Percentiles rank a stretch among this genome's conserved stretches.
Conservation (phyloP, 2,329 filamentous ascomycete genomes). For the Ceratocystis lukuohia region DNA sequence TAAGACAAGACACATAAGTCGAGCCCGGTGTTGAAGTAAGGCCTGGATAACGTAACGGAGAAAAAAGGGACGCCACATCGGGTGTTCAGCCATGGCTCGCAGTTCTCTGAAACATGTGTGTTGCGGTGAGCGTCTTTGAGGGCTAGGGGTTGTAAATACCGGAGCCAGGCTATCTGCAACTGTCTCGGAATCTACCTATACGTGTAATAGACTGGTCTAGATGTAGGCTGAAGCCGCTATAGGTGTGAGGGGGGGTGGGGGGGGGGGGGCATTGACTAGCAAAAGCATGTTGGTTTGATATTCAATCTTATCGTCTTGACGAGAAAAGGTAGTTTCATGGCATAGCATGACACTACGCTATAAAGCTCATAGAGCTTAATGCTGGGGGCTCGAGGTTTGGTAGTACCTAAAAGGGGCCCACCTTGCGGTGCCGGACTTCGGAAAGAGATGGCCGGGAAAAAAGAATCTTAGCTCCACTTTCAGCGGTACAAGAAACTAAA, state of each 20-base stretch:
- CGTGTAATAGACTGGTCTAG: no score
- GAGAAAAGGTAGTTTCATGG: background rate
- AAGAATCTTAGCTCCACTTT: background rate
- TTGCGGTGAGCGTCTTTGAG: background rate
- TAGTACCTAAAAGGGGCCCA: background rate
- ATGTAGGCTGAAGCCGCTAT: no score
- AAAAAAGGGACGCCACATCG: conserved; percentile 1
- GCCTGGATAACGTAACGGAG: background rate
- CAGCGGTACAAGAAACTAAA: background rate
- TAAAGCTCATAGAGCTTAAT: background rate
- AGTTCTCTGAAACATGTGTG: background rate
- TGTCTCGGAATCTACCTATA: background rate
- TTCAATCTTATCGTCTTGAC: background rate
- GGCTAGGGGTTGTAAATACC: background rate
- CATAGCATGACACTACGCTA: background rate
- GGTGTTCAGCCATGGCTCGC: background rate
- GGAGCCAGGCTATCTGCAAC: background rate
- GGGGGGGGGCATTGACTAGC: no score
- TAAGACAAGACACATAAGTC: background rate
- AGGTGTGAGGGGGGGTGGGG: no score
- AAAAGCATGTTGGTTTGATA: no score
- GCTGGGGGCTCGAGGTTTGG: background rate
- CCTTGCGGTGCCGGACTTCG: background rate
- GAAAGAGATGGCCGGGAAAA: background rate
- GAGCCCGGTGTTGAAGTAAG: background rate